Percentiles rank a stretch among this genome's conserved stretches.
These are phyloP conservation scores for Bryoerythrophyllum caledonicum DNA, from an alignment of 225 moss, liverwort and hornwort genomes.

Conservation along the genomic window DNA sequence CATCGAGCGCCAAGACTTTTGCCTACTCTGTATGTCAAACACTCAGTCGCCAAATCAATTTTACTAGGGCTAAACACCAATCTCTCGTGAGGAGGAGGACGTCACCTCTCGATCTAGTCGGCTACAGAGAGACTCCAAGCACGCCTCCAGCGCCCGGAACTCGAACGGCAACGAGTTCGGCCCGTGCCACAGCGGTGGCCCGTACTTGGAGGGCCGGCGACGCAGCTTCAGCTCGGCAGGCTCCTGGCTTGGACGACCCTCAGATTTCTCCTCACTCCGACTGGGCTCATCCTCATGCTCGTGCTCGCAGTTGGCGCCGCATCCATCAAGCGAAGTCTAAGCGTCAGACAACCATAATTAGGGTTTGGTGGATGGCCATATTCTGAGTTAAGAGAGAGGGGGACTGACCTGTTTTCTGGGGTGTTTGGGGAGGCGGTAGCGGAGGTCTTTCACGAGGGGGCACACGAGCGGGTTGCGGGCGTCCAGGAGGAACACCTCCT, in stretches of 20 bases:
- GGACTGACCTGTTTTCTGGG: slow-evolving; percentile 25
- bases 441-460: slow-evolving; percentile 45
- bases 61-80: background rate
- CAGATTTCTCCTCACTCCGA: background rate
- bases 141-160: slow-evolving; percentile 55
- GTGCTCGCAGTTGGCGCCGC: slow-evolving; percentile 8
- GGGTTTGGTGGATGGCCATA: background rate
- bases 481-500: slow-evolving; percentile 51
- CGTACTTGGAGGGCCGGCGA: slow-evolving; percentile 14
- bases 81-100: background rate
- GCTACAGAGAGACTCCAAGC: slow-evolving; percentile 50
- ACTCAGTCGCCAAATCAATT: background rate
- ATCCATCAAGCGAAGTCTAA: slow-evolving; percentile 20
- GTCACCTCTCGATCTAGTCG: slow-evolving; percentile 48
- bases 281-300: background rate
- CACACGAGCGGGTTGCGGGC: slow-evolving; percentile 25
- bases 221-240: background rate
- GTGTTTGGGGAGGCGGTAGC: slow-evolving; percentile 37
- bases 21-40: slow-evolving; percentile 37
- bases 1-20: slow-evolving; percentile 30
- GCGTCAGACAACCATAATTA: slow-evolving; percentile 23
- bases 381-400: no score
- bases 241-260: background rate
- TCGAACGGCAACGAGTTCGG: slow-evolving; percentile 52
- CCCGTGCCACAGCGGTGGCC: background rate